phyloP scores from a whole-genome alignment of 805 yeast species.

The Priceomyces melissophilus region DNA sequence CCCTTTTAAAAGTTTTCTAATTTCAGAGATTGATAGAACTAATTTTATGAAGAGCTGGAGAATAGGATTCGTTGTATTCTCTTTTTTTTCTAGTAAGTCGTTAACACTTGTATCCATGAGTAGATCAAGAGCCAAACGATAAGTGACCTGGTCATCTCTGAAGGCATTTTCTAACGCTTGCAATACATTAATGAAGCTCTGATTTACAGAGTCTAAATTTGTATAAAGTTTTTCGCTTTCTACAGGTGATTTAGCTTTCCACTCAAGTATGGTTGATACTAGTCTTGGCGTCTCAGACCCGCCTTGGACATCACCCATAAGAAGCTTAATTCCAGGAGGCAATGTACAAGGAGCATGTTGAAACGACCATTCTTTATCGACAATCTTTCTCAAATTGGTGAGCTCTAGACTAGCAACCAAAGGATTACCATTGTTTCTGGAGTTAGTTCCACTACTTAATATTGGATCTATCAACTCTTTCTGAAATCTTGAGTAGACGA shows the following conservation, averaged over 20 bases:
- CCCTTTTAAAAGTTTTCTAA: constrained; percentile 55
- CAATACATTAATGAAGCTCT: constrained; percentile 49
- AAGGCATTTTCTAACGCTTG: constrained; percentile 33
- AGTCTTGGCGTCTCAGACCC: constrained; percentile 95
- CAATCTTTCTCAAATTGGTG: constrained; percentile 27
- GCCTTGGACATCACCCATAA: constrained; percentile 91
- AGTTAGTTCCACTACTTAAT: constrained; percentile 17
- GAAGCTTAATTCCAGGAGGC: constrained; percentile 63
- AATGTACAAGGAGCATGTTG: constrained; percentile 51
- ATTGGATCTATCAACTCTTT: constrained; percentile 48
- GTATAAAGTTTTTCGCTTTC: constrained; percentile 52
- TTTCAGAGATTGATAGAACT: constrained; percentile 38
- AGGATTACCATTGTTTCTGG: constrained; percentile 1
- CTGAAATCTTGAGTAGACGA: constrained; percentile 72
- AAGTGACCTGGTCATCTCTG: constrained; percentile 27
- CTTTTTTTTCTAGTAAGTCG: not conserved
- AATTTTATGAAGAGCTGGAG: constrained; percentile 25
- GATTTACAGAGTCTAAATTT: constrained; percentile 56
- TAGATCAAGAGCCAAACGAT: constrained; percentile 22
- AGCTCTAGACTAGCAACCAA: constrained; percentile 9
- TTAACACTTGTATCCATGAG: constrained; percentile 7
- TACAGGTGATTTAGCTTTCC: constrained; percentile 58
- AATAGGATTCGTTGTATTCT: constrained; percentile 3
- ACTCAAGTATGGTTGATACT: constrained; percentile 68
- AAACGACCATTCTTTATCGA: constrained; percentile 61